Evolutionary conservation across 306 rosid species (phyloP), one percentile per base, ranked within the genome.

Genomic region (Crataegus laevigata): DNA sequence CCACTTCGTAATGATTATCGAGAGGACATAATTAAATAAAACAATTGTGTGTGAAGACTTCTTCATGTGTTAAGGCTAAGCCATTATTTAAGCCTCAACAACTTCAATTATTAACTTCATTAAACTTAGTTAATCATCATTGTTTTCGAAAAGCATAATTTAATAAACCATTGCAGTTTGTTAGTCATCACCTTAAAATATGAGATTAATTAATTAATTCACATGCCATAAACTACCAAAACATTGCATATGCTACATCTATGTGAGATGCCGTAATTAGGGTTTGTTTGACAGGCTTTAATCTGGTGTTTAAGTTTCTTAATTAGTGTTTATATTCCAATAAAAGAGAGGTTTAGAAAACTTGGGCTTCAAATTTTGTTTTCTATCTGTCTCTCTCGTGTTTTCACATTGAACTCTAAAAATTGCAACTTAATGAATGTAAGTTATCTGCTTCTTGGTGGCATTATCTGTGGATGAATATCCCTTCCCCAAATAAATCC

Each of bases 401-500:
- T 80, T 75, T 75, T 67, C 61, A 82, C 55, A 34, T 69, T 28
- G 69, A 81, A 55, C 70, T 78, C 55, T 54, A 79, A 29, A 68
- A 58, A 24, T 14, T 40, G 74, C 66, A 36, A 75, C 67, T 17
- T 36, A 80, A 60, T 78, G 78, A 60, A 22, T 65, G 50, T 71
- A 30, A 42, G 73, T 13, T 65, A 51, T 82, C 73, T 81, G 55
- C 77, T 82, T 78, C 77, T 83, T 74, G 66, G 34, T 79, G 88
- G 86, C 89, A 42, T 80, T 18, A 32, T 40, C 22, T 64, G 60
- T 15, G 66, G 22, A 57, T 80, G 91, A 89, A 80, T 84, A 84
- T 87, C 87, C 85, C 87, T 71, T 66, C 66, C 25, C 29, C 34
- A 26, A 71, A 4, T 11, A 51, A 18, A 45, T 36, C 40, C 40